Evolutionary conservation across 768 basidiomycete genomes (phyloP), one percentile per base, ranked within the genome.

Genomic region (Rossbeevera mucosa): DNA sequence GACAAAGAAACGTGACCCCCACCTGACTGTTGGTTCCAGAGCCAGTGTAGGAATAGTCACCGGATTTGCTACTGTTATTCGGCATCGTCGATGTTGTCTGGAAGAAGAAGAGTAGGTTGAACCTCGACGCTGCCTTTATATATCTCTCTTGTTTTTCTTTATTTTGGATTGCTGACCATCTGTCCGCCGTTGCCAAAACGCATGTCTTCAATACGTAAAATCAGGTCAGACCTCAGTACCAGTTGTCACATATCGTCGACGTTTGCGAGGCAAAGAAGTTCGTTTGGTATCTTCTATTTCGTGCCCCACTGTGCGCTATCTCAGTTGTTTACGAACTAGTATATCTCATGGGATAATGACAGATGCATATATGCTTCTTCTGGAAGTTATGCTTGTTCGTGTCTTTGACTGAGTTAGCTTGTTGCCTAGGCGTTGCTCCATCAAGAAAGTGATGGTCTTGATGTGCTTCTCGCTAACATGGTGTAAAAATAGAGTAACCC

Each of bases 1-100:
- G 14, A 4, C 18, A n/a, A 46, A 21, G 44, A 20, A 43, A 36
- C 50, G 2, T 4, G 42, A 52, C 20, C 52, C 71, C n/a, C 48
- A 79, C 82, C 67, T 78, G 72, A 50, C 60, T 66, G 65, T 84
- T 85, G 40, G 76, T 80, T 13, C 82, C 80, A 51, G 66, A 71
- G 12, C 78, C 70, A 7, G 72, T 78, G 57, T 76, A 74, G 29
- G 64, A 64, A 61, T 76, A 79, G 6, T 54, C 63, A 29, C 67
- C 67, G 44, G 59, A 55, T 5, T 56, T 61, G 47, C 48, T 52
- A 21, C 44, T 31, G 16, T 62, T 53, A 42, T 18, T 52, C 11
- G 64, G 46, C 64, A 62, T 64, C 18, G 24, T 61, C 0, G 9
- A 29, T 21, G 22, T 42, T 7, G 18, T 51, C 5, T 14, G n/a